phyloP scores from a whole-genome alignment of 495 filamentous ascomycete species.

The Podospora appendiculata region DNA sequence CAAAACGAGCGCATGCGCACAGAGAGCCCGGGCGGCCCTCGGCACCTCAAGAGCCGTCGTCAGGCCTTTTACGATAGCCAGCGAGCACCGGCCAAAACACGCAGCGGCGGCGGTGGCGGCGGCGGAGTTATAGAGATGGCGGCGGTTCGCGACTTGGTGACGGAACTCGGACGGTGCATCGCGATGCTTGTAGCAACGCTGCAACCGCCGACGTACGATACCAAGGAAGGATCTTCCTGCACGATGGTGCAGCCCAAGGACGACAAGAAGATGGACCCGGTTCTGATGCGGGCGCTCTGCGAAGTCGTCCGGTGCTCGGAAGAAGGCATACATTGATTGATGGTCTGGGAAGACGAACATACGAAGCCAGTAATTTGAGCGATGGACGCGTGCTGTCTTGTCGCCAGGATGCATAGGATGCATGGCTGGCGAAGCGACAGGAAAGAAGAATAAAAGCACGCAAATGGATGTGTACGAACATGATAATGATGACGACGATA shows the following conservation, averaged over 20 bases:
- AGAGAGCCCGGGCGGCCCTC: background rate
- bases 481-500: too few species aligned
- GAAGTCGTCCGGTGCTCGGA: slow-evolving; percentile 34
- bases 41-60: background rate
- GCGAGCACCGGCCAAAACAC: background rate
- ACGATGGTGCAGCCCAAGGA: slow-evolving; percentile 3
- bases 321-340: slow-evolving; percentile 10
- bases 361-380: too few species aligned
- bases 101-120: background rate
- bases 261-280: slow-evolving; percentile 19
- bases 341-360: too few species aligned
- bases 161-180: slow-evolving; percentile 31
- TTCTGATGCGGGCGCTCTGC: slow-evolving; percentile 34
- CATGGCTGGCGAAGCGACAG: background rate
- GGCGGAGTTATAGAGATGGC: background rate
- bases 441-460: background rate
- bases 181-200: slow-evolving; percentile 30
- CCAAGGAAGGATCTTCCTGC: background rate
- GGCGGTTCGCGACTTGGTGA: slow-evolving; percentile 22
- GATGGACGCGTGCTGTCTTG: too few species aligned
- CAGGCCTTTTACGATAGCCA: background rate
- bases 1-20: background rate
- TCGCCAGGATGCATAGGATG: too few species aligned
- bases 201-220: slow-evolving; percentile 6
- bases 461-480: too few species aligned